Conservation (phyloP, 73 alveolate genomes). For the Paramecium biaurelia region DNA sequence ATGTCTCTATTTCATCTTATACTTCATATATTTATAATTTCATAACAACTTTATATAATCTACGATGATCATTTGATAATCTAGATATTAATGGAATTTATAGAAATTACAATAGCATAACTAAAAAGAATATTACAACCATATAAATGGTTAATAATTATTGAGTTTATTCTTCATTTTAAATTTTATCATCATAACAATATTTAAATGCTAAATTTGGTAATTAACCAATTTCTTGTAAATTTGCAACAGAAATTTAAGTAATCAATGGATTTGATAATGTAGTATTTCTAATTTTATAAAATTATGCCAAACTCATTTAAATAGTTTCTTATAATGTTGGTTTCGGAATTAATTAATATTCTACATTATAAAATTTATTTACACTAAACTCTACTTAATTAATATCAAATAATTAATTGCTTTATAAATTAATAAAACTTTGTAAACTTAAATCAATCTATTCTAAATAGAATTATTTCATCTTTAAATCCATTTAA, state of each 20-base stretch:
- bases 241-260: background rate
- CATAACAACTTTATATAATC: background rate
- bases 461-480: background rate
- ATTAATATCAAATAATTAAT: background rate
- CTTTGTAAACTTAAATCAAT: background rate
- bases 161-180: background rate
- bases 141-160: background rate
- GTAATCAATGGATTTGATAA: background rate
- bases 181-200: background rate
- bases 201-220: background rate
- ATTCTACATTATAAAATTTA: background rate
- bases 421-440: background rate
- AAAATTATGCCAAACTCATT: conserved; percentile 7
- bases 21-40: background rate
- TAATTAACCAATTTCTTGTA: background rate
- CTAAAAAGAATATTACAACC: background rate
- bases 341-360: background rate
- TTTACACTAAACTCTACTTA: background rate
- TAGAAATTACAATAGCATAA: background rate
- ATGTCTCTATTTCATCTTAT: background rate
- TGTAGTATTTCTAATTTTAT: background rate
- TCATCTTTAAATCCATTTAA: background rate
- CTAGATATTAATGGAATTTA: background rate
- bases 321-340: background rate
- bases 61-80: background rate